A percentile compares a stretch with the other conserved stretches of the same genome.
These are phyloP conservation scores for Metschnikowia aberdeeniae DNA, from an alignment of 805 yeast species.

Conservation along the genomic window DNA sequence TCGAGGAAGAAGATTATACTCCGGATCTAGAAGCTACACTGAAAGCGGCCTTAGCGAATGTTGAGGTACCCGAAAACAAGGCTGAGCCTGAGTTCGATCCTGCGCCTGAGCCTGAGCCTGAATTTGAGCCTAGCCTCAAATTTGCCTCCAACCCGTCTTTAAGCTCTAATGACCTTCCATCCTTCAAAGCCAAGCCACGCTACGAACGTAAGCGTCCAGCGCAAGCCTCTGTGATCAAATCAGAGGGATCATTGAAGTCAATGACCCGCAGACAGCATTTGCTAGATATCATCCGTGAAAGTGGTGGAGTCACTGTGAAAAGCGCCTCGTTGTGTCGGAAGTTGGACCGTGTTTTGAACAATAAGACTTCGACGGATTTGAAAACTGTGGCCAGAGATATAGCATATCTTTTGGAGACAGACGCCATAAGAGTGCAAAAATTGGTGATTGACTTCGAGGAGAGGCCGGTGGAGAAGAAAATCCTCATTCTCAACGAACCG, in stretches of 20 bases:
- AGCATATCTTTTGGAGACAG: constrained; percentile 21
- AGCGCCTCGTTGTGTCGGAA: constrained; percentile 29
- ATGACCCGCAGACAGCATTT: constrained; percentile 27
- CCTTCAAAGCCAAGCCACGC: constrained; percentile 11
- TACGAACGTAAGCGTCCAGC: constrained; percentile 3
- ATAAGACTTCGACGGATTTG: constrained; percentile 30
- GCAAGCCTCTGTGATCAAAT: not conserved
- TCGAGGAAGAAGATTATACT: constrained; percentile 9
- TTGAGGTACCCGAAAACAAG: constrained; percentile 1
- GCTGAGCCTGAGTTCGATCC: not conserved
- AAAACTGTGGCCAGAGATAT: constrained; percentile 41
- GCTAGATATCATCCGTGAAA: constrained; percentile 26
- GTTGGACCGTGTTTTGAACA: constrained; percentile 28
- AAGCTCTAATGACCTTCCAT: constrained; percentile 10
- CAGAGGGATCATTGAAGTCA: constrained; percentile 26
- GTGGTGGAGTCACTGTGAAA: constrained; percentile 38
- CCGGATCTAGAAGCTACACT: constrained; percentile 6
- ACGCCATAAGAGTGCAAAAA: constrained; percentile 17
- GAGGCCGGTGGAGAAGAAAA: constrained; percentile 25
- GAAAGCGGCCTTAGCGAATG: not conserved
- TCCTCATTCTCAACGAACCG: constrained; percentile 30
- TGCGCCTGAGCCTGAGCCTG: not conserved
- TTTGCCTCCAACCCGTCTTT: not conserved
- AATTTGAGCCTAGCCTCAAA: not conserved
- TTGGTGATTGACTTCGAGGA: constrained; percentile 24